Percentiles rank a stretch among this genome's conserved stretches.
These are phyloP conservation scores for Cutaneotrichosporon spelunceum DNA, from an alignment of 1,284 basidiomycete genomes.

Conservation along the genomic window DNA sequence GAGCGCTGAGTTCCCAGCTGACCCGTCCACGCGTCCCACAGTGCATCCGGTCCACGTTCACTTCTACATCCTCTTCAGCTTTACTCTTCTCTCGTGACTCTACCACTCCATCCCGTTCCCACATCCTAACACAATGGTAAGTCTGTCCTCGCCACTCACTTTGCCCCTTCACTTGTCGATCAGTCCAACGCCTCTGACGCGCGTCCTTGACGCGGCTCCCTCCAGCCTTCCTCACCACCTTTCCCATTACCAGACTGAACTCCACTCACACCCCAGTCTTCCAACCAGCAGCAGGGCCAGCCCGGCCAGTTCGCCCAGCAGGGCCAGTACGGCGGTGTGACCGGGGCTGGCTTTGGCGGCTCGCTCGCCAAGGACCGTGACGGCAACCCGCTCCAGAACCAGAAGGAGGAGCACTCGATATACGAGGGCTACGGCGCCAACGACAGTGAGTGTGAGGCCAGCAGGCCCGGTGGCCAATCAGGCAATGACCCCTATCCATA, in stretches of 20 bases:
- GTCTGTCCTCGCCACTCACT: background rate
- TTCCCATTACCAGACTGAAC: background rate
- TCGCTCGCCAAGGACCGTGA: slow-evolving; percentile 17
- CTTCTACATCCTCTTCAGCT: background rate
- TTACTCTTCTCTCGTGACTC: background rate
- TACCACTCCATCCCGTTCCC: background rate
- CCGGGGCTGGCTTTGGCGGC: slow-evolving; percentile 16
- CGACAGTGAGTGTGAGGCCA: background rate
- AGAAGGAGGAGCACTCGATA: background rate
- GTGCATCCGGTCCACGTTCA: background rate
- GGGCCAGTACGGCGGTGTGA: slow-evolving; percentile 16
- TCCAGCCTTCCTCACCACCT: background rate
- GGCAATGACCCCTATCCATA: background rate
- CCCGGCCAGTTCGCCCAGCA: slow-evolving; percentile 15
- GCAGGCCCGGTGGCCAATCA: background rate
- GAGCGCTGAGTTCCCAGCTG: no score
- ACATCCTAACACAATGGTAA: background rate
- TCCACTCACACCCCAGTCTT: background rate
- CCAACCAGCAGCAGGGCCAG: slow-evolving; percentile 13
- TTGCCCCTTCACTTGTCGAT: background rate
- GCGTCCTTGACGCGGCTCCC: background rate
- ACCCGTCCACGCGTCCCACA: background rate
- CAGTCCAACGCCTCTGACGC: no score
- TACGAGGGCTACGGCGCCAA: background rate
- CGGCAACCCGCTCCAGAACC: slow-evolving; percentile 11